phyloP scores from a whole-genome alignment of 768 basidiomycete species.

The Russula abietina region DNA sequence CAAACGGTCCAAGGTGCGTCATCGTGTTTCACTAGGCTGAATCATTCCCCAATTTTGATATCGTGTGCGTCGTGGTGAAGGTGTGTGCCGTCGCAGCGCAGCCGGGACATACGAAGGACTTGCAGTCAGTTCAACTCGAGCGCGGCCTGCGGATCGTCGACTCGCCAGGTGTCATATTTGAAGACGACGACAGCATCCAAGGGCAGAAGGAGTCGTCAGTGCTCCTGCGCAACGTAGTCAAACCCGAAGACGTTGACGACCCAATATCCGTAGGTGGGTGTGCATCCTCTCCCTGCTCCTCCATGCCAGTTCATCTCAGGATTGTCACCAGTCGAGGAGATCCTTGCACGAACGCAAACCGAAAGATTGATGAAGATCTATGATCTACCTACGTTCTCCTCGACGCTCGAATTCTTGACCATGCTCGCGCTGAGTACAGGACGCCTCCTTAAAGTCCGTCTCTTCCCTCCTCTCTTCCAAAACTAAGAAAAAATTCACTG shows the following conservation, averaged over 20 bases:
- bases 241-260: conserved; percentile 87
- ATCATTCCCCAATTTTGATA: background rate
- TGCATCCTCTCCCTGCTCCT: too few species aligned
- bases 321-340: conserved; percentile 70
- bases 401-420: conserved; percentile 79
- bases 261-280: conserved; percentile 78
- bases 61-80: conserved; percentile 31
- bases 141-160: conserved; percentile 89
- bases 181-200: conserved; percentile 58
- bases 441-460: conserved; percentile 67
- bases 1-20: conserved; percentile 66
- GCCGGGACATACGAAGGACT: conserved; percentile 87
- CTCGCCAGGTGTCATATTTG: conserved; percentile 96
- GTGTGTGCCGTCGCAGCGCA: conserved; percentile 94
- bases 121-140: conserved; percentile 89
- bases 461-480: background rate
- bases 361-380: conserved; percentile 81
- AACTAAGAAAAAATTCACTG: background rate
- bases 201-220: conserved; percentile 46
- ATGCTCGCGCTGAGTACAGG: conserved; percentile 83
- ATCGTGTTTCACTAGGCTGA: background rate
- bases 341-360: conserved; percentile 62
- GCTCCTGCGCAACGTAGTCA: conserved; percentile 81
- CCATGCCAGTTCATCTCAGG: background rate
- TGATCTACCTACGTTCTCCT: conserved; percentile 66